Base-by-base conservation (phyloP, 345 rosid genomes). In the Litchi chinensis region DNA sequence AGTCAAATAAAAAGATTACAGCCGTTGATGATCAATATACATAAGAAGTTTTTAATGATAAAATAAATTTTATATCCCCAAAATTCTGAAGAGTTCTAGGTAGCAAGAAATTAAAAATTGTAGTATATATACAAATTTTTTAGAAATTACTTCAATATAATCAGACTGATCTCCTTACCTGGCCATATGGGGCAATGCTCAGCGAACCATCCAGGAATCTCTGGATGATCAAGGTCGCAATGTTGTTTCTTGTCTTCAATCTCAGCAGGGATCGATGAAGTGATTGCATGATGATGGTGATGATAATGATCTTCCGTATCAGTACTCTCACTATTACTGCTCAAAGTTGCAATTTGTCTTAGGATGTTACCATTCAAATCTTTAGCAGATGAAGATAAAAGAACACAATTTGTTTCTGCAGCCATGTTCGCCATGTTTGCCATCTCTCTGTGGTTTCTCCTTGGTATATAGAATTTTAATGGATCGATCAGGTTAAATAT, bases 171-270 rank as follows among this genome's bases (percentile, higher is more conserved):
- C 37, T 32, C 37, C 37, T 32, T 32, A 85, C 88, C 88, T 80
- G 86, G 88, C 86, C 86, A 85, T n/a, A 73, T 32, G 2, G 88
- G 77, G 67, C 86, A 78, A 66, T 80, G 54, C 84, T 83, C 86
- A 32, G 82, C 79, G 74, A 80, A 85, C 88, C 88, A 85, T 44
- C 86, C 88, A 21, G 72, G 59, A 65, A 73, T 26, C 16, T 5
- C 5, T 1, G 82, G 87, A 69, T 67, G 77, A n/a, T 59, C 22
- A 57, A 28, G 64, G 66, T 71, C 65, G 6, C 3, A 0, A 56
- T 66, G 21, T 22, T 79, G 54, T 21, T 75, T 28, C 6, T 0
- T 22, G 10, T 44, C 71, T 10, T 62, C 70, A 9, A 0, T 64
- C 22, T 7, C 52, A 43, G 24, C 72, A 6, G 22, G n/a, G 15